Conservation (phyloP, 768 basidiomycete species). For the Kondoa subrosea region DNA sequence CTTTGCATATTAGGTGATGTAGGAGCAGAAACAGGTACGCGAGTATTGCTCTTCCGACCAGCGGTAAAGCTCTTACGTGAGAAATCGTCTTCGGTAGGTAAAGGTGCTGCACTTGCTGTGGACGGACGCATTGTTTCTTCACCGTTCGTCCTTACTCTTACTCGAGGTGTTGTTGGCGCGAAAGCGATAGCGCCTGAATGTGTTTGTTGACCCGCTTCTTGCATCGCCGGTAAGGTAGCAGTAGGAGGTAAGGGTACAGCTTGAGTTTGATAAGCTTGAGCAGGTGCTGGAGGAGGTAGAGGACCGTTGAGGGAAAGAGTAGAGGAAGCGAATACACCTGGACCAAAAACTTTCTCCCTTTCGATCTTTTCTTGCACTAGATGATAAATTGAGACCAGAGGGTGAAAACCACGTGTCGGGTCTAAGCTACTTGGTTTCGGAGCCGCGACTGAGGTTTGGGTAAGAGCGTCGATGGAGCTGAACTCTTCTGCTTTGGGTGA, state of each 20-base stretch:
- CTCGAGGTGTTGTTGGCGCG: background rate
- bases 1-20: slow-evolving; percentile 5
- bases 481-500: slow-evolving; percentile 28
- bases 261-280: slow-evolving; percentile 18
- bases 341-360: slow-evolving; percentile 80
- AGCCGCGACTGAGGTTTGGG: slow-evolving; percentile 16
- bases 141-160: background rate
- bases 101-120: background rate
- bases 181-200: background rate
- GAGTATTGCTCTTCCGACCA: background rate
- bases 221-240: background rate
- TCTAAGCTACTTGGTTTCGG: slow-evolving; percentile 40
- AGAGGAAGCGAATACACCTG: slow-evolving; percentile 81
- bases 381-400: slow-evolving; percentile 88
- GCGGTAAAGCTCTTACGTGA: background rate
- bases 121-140: background rate
- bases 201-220: background rate
- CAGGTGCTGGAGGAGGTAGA: slow-evolving; percentile 22
- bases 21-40: background rate
- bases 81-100: background rate
- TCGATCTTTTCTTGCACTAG: slow-evolving; percentile 90
- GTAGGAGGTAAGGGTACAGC: background rate
- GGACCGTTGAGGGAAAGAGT: slow-evolving; percentile 42
- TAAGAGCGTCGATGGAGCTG: slow-evolving; percentile 13
- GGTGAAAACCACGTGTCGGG: slow-evolving; percentile 84